Evolutionary conservation across 441 rosid genomes (phyloP).

Genomic region (Capsella rubella): DNA sequence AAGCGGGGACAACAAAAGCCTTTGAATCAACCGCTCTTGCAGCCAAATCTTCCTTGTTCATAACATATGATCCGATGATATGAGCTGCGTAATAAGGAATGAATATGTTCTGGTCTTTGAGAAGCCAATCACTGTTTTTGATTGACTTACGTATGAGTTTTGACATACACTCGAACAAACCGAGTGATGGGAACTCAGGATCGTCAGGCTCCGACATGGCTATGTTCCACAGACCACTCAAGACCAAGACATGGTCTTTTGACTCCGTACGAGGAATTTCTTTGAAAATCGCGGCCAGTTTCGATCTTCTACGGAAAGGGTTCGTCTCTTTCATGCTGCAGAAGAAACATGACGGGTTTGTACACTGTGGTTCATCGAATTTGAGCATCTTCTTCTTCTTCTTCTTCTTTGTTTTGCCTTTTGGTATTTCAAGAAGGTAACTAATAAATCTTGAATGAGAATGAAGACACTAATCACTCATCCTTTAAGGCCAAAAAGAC

Average conservation of each 20-base stretch:
- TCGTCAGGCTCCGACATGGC: conserved; percentile 81
- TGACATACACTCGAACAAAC: conserved; percentile 79
- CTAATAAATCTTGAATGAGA: conserved; percentile 32
- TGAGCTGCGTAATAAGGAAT: conserved; percentile 91
- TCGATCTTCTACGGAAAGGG: conserved; percentile 59
- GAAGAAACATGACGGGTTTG: conserved; percentile 74
- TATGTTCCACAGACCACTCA: conserved; percentile 78
- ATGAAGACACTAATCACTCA: conserved; percentile 2
- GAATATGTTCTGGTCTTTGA: conserved; percentile 75
- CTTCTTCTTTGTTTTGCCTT: conserved; percentile 17
- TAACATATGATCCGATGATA: conserved; percentile 77
- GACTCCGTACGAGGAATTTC: conserved; percentile 66
- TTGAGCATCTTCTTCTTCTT: conserved; percentile 37
- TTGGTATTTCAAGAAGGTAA: not conserved
- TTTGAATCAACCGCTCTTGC: conserved; percentile 62
- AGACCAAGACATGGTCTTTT: conserved; percentile 67
- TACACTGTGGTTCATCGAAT: conserved; percentile 46
- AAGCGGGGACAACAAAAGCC: conserved; percentile 54
- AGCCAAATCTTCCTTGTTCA: conserved; percentile 70
- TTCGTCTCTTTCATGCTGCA: conserved; percentile 72
- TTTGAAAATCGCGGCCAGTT: conserved; percentile 62
- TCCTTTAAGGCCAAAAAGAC: conserved; percentile 23
- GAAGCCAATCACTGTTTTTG: conserved; percentile 65
- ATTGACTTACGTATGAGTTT: conserved; percentile 64
- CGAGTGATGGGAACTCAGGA: conserved; percentile 79